A percentile compares a stretch with the other conserved stretches of the same genome.
Conservation (phyloP, 1,139 yeast species). For the Yamadazyma sp. region DNA sequence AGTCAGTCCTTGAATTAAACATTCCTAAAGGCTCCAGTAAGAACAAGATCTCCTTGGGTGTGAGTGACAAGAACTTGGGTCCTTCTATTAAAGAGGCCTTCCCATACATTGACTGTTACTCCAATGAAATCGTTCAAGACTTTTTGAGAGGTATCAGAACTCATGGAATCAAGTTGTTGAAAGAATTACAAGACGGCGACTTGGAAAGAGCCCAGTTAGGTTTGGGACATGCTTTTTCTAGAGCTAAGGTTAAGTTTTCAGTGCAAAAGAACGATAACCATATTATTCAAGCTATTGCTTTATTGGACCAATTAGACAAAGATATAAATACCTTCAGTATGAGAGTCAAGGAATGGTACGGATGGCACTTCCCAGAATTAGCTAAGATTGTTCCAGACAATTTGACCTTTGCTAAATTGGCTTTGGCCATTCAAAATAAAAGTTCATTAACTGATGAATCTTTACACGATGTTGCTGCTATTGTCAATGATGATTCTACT, state of each 20-base stretch:
- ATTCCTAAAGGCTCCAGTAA: constrained; percentile 82
- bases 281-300: constrained; percentile 96
- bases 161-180: constrained; percentile 84
- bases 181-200: constrained; percentile 93
- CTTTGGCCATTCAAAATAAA: constrained; percentile 84
- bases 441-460: constrained; percentile 78
- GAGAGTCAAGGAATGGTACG: constrained; percentile 99
- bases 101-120: constrained; percentile 85
- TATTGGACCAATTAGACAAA: constrained; percentile 94
- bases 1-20: constrained; percentile 84
- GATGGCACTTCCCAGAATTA: constrained; percentile 99
- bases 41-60: constrained; percentile 71
- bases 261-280: constrained; percentile 98
- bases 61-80: constrained; percentile 93
- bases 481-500: constrained; percentile 90
- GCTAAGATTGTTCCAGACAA: constrained; percentile 96
- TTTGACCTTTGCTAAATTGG: constrained; percentile 81
- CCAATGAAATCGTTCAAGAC: constrained; percentile 92
- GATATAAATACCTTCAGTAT: constrained; percentile 96
- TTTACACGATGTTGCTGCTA: constrained; percentile 83
- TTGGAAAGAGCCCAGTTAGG: constrained; percentile 98
- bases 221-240: constrained; percentile 97
- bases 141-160: constrained; percentile 91
- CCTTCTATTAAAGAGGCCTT: constrained; percentile 91
- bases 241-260: constrained; percentile 97